Evolutionary conservation across 2,329 filamentous ascomycete species (phyloP), one percentile per base, ranked within the genome.

Genomic region (Pleomassaria siparia): DNA sequence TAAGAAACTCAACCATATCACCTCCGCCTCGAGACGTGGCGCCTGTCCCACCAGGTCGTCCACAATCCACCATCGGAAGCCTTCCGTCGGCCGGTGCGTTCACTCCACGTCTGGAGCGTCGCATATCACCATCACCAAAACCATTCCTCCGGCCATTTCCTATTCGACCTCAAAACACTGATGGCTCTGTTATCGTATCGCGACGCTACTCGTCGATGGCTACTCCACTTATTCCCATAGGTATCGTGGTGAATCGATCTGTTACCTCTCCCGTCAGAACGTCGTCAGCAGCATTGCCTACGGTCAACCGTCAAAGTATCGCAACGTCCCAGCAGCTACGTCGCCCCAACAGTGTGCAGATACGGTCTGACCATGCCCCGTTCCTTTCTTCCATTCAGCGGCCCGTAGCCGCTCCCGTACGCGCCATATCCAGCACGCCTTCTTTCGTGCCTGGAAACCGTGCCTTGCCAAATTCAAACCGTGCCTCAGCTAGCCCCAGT

Each of bases 261-360:
- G 66, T 67, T 12, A 70, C 67, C 8, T 55, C 62, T 9, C 66
- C 67, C 0, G 41, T 53, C 5, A 49, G 52, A 30, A 49, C 60
- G 15, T 43, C 58, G 11, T 52, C 60, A 18, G 45, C 47, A 24
- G 50, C 59, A 25, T 40, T 51, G 20, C 55, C 40, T 3, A 33
- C 15, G 9, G 28, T 13, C 20, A 43, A 25, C 26, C 16, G 16
- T n/a, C 36, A 33, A 4, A 22, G n/a, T 20, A 33, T 52, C 37
- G 11, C 44, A n/a, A 28, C 54, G 41, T 44, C 59, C 11, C 62
- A 67, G 39, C 48, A 56, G 6, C 63, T 76, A 15, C 67, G 69
- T 35, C 70, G 74, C 15, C 74, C 74, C 11, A 65, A 65, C 13
- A 76, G 72, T 24, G 67, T 78, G 26, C 74, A 76, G 51, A 69